Evolutionary conservation across 331 rosid genomes (phyloP), one percentile per base, ranked within the genome.

Genomic region (Erythrophleum ivorense): DNA sequence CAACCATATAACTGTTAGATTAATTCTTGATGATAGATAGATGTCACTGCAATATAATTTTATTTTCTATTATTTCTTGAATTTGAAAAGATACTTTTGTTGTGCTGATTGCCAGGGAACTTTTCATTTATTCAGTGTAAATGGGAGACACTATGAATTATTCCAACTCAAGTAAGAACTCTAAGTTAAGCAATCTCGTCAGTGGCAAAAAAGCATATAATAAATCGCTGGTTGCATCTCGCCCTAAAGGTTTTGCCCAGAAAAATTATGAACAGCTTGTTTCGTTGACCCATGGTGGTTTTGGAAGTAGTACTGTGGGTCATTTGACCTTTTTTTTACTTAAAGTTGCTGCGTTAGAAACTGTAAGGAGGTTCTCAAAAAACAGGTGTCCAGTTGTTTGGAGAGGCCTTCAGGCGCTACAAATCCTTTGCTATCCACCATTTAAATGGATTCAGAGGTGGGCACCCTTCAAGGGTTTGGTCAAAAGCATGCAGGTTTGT

Each of bases 321-420:
- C 87, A 85, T 60, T 78, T 49, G 19, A 83, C 96, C 0, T 40
- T 90, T n/a, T 96, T 92, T 85, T 62, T 92, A 69, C 85, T 96
- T 75, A 93, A 96, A 90, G 88, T 96, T 86, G 98, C 91, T 70
- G 97, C 95, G 36, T 77, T 96, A 67, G 99, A 96, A 89, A 49
- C 81, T 0, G 81, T 90, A 40, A 77, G 98, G 82, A 88, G 97
- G 87, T 55, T 93, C 65, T 91, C 97, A 38, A 91, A 82, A 84
- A 86, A 87, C 85, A 91, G 87, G 83, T 93, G 89, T 69, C 98
- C 99, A 15, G 85, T 83, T 79, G 84, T 82, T 24, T 96, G 99
- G 99, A 92, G 77, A 65, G 92, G 95, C 16, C 79, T 96, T 75
- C 98, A 96, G 90, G 90, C 94, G 82, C 75, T 93, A 52, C 99